These are phyloP conservation scores for Monascus ruber DNA, from an alignment of 2,329 filamentous ascomycete genomes.

Conservation along the genomic window DNA sequence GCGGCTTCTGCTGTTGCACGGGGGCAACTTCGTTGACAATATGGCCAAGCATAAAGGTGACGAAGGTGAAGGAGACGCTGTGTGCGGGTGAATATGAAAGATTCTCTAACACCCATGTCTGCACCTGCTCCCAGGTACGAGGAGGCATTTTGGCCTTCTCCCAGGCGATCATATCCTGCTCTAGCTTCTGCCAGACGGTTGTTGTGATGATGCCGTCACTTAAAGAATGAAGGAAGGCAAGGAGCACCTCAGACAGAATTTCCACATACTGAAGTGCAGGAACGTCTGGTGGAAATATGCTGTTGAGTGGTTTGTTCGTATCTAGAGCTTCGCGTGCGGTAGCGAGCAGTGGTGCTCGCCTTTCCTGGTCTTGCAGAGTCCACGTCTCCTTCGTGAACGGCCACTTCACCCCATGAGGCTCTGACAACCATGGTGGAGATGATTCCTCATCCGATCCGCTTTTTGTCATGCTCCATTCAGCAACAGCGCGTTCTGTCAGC, in stretches of 20 bases:
- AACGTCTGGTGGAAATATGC: conserved; percentile 52
- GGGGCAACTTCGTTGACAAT: conserved; percentile 46
- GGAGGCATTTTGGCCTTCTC: conserved; percentile 40
- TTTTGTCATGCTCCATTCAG: conserved; percentile 52
- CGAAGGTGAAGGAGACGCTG: conserved; percentile 80
- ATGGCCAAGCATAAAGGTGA: conserved; percentile 62
- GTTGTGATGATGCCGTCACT: conserved; percentile 67
- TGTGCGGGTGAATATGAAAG: conserved; percentile 62
- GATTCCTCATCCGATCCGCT: conserved; percentile 21
- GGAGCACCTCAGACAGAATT: conserved; percentile 56
- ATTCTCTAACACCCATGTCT: conserved; percentile 58
- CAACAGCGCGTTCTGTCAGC: conserved; percentile 45
- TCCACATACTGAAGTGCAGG: conserved; percentile 61
- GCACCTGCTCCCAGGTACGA: conserved; percentile 43
- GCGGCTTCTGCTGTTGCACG: conserved; percentile 4
- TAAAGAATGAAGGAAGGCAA: conserved; percentile 64
- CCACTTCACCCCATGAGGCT: conserved; percentile 40
- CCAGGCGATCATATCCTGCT: conserved; percentile 42
- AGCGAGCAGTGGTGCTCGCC: conserved; percentile 34
- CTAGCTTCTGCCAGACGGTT: conserved; percentile 58
- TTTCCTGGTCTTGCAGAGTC: conserved; percentile 28
- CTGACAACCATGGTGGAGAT: conserved; percentile 43
- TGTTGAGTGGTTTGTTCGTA: conserved; percentile 49
- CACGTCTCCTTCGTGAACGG: conserved; percentile 46
- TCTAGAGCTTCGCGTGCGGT: conserved; percentile 58